phyloP scores from a whole-genome alignment of 2,329 filamentous ascomycete genomes.

The Claviceps sp. region DNA sequence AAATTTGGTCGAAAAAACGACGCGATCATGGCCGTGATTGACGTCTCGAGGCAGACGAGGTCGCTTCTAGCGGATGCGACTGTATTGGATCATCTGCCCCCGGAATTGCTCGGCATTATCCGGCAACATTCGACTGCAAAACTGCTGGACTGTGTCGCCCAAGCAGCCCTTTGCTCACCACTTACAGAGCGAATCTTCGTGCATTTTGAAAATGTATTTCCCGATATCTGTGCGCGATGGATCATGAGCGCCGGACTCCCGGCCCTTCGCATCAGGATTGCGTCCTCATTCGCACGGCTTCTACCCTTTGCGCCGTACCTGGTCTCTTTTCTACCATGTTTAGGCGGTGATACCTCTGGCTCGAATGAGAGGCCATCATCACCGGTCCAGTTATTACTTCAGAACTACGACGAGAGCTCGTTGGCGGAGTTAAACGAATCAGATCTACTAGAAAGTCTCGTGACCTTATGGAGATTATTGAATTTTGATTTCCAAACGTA shows the following conservation, averaged over 20 bases:
- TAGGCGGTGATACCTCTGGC: slow-evolving; percentile 3
- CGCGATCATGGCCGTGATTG: slow-evolving; percentile 40
- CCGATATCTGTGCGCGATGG: slow-evolving; percentile 78
- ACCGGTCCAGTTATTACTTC: slow-evolving; percentile 18
- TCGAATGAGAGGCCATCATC: slow-evolving; percentile 8
- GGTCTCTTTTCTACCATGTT: slow-evolving; percentile 53
- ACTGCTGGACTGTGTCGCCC: slow-evolving; percentile 59
- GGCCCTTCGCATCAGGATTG: slow-evolving; percentile 29
- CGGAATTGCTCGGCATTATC: slow-evolving; percentile 56
- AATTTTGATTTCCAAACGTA: slow-evolving; percentile 62
- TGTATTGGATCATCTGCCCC: slow-evolving; percentile 48
- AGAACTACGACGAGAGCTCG: slow-evolving; percentile 16
- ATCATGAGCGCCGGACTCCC: slow-evolving; percentile 33
- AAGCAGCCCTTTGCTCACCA: slow-evolving; percentile 53
- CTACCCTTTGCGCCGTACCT: slow-evolving; percentile 74
- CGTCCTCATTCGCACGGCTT: slow-evolving; percentile 66
- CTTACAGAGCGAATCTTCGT: slow-evolving; percentile 62
- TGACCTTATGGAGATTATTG: slow-evolving; percentile 61
- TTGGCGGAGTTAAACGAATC: slow-evolving; percentile 12
- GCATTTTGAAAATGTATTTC: slow-evolving; percentile 61
- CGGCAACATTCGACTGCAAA: slow-evolving; percentile 47
- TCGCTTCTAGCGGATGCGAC: slow-evolving; percentile 41
- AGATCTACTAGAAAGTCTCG: slow-evolving; percentile 16
- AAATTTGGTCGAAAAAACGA: slow-evolving; percentile 14
- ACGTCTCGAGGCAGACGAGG: slow-evolving; percentile 40